Conservation (phyloP, 257 asterid genomes). For the Solanum pennellii region DNA sequence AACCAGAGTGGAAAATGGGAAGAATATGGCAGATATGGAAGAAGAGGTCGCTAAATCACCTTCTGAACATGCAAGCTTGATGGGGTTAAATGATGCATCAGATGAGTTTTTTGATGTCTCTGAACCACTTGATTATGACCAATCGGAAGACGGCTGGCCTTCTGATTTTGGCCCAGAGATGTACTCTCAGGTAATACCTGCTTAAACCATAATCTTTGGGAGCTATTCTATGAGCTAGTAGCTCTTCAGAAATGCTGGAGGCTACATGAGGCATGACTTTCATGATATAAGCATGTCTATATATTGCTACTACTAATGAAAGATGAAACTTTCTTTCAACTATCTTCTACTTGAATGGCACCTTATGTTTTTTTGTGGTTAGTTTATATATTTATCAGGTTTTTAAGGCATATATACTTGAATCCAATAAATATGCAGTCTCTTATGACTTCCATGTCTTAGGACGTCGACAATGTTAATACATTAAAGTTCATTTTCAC, state of each 20-base stretch:
- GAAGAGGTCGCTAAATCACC: slow-evolving; percentile 25
- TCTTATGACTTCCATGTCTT: not conserved
- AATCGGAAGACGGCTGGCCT: slow-evolving; percentile 67
- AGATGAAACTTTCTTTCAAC: not conserved
- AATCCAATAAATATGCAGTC: not conserved
- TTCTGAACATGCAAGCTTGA: slow-evolving; percentile 71
- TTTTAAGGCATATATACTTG: not conserved
- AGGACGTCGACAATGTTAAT: not conserved
- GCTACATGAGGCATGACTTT: not conserved
- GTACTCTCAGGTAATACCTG: slow-evolving; percentile 54
- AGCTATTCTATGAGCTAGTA: not conserved
- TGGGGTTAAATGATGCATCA: slow-evolving; percentile 76
- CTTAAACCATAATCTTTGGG: not conserved
- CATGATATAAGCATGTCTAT: not conserved
- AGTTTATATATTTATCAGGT: not conserved
- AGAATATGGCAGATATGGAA: slow-evolving; percentile 33
- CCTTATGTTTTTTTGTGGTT: not conserved
- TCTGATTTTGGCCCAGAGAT: slow-evolving; percentile 57
- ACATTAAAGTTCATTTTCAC: not conserved
- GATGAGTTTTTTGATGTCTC: slow-evolving; percentile 94
- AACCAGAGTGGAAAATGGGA: slow-evolving; percentile 36
- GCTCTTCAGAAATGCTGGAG: not conserved
- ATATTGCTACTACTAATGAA: not conserved
- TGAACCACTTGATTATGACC: slow-evolving; percentile 80
- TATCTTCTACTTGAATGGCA: not conserved